These are phyloP conservation scores for Ceratopteris richardii DNA, from an alignment of 75 land plant species.

Conservation along the genomic window DNA sequence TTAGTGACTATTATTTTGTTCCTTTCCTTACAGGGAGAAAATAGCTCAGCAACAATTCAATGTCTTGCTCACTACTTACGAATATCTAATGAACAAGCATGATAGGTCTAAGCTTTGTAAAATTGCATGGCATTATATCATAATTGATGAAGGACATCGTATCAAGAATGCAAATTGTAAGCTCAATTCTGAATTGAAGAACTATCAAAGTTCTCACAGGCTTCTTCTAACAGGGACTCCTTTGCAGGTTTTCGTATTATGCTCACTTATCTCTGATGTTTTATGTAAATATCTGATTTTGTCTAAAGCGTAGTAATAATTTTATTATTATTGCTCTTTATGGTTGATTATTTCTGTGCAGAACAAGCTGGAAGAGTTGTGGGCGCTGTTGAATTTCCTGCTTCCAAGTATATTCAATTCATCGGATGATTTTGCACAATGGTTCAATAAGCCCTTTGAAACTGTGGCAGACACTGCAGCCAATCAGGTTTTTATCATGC, in stretches of 20 bases:
- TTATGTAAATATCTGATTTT: too few species aligned
- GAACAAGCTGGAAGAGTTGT: conserved; percentile 97
- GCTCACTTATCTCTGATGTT: too few species aligned
- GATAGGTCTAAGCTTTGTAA: conserved; percentile 92
- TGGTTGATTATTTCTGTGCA: too few species aligned
- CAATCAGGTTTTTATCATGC: conserved; percentile 43
- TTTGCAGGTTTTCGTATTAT: conserved; percentile 70
- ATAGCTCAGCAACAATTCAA: conserved; percentile 91
- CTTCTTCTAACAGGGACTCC: conserved; percentile 95
- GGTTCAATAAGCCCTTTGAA: conserved; percentile 99
- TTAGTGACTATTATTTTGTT: not conserved
- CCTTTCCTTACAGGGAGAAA: conserved; percentile 48
- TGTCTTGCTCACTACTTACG: conserved; percentile 95
- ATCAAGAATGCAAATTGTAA: conserved; percentile 99
- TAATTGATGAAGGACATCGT: conserved; percentile 99
- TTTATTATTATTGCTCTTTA: too few species aligned
- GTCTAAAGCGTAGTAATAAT: too few species aligned
- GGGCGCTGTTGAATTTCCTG: conserved; percentile 95
- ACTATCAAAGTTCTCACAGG: conserved; percentile 85
- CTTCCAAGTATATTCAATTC: conserved; percentile 95
- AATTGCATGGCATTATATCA: conserved; percentile 90
- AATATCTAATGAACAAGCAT: conserved; percentile 97
- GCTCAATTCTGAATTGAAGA: conserved; percentile 91
- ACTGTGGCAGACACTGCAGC: conserved; percentile 68
- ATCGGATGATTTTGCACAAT: conserved; percentile 97